A percentile compares a stretch with the other conserved stretches of the same genome.
These are phyloP conservation scores for Dissophora globulifera DNA, from an alignment of 192 early-diverging fungal genomes.

Conservation along the genomic window DNA sequence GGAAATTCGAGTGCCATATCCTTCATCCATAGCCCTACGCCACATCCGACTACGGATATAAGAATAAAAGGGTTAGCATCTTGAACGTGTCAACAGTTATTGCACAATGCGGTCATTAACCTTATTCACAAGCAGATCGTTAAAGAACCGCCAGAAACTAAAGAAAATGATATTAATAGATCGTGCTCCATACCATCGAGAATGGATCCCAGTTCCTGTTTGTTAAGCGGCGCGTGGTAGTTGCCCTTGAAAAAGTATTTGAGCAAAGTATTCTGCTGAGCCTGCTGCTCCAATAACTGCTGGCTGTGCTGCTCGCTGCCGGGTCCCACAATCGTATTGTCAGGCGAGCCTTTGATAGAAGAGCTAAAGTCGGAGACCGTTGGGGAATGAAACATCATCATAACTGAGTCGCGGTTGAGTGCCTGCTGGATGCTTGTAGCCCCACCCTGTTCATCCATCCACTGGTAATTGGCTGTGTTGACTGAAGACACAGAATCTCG, in stretches of 20 bases:
- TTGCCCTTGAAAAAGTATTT: slow-evolving; percentile 52
- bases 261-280: slow-evolving; percentile 36
- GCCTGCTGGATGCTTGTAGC: slow-evolving; percentile 6
- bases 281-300: slow-evolving; percentile 32
- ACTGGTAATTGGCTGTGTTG: slow-evolving; percentile 42
- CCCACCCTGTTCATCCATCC: slow-evolving; percentile 34
- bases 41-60: slow-evolving; percentile 28
- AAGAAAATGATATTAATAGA: too few relatives aligned
- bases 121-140: too few relatives aligned
- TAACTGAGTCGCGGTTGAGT: slow-evolving; percentile 19
- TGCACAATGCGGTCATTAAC: neutral
- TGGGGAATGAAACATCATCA: slow-evolving; percentile 32
- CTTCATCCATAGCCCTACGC: slow-evolving; percentile 43
- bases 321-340: neutral
- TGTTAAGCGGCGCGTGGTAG: slow-evolving; percentile 37
- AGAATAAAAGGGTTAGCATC: too few relatives aligned
- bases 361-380: neutral
- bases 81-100: neutral
- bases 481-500: slow-evolving; percentile 34
- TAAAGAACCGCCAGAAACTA: too few relatives aligned
- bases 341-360: neutral
- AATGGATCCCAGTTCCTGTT: slow-evolving; percentile 29
- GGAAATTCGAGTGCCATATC: slow-evolving; percentile 53
- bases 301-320: slow-evolving; percentile 21
- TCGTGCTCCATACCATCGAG: slow-evolving; percentile 51